Conservation (phyloP, 306 rosid genomes). For the Coriaria nepalensis region DNA sequence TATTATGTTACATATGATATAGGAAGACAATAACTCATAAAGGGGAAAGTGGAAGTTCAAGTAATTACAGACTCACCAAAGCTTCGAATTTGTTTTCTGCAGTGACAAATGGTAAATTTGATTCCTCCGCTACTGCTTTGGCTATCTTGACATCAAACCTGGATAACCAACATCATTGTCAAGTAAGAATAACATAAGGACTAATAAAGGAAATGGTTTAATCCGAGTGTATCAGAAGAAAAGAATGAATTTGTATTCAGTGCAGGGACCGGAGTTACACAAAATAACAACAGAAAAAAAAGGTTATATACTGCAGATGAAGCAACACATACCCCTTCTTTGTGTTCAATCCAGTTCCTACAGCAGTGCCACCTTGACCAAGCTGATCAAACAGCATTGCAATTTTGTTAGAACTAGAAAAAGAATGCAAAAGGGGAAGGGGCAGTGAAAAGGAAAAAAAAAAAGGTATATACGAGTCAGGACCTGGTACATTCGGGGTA, state of each 20-base stretch:
- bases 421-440: constrained; percentile 2
- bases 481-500: constrained; percentile 91
- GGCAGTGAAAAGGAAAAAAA: constrained; percentile 6
- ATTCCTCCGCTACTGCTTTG: constrained; percentile 86
- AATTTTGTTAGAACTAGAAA: constrained; percentile 18
- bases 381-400: constrained; percentile 50
- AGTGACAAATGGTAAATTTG: constrained; percentile 71
- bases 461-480: constrained; percentile 3
- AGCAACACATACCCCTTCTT: constrained; percentile 69
- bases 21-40: constrained; percentile 10
- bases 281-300: not conserved
- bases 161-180: constrained; percentile 10
- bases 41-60: constrained; percentile 2
- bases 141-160: constrained; percentile 97
- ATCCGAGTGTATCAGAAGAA: too few species aligned
- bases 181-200: too few species aligned
- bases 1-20: constrained; percentile 12
- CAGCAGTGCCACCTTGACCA: constrained; percentile 99
- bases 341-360: constrained; percentile 98
- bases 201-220: too few species aligned
- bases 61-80: constrained; percentile 51
- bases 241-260: not conserved
- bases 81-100: constrained; percentile 99
- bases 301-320: constrained; percentile 7
- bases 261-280: not conserved